phyloP scores from a whole-genome alignment of 176 grass and related monocot species.

The Pontederia paniculata region DNA sequence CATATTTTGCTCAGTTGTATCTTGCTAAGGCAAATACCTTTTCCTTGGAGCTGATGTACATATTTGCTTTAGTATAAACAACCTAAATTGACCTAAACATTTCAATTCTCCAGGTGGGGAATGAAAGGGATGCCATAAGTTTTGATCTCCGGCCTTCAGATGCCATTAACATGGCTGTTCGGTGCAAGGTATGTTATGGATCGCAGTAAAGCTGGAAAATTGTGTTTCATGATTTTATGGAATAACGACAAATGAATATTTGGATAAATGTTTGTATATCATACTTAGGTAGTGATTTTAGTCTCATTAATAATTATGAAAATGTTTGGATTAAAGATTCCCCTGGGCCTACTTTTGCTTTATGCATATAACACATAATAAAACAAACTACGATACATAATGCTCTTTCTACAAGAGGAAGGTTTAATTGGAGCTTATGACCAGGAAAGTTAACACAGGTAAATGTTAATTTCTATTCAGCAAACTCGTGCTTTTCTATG shows the following conservation, averaged over 20 bases:
- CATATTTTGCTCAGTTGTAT: constrained; percentile 78
- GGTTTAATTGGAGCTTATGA: no score
- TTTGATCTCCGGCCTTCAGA: constrained; percentile 91
- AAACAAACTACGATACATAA: no score
- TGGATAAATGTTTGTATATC: neutral
- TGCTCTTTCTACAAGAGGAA: no score
- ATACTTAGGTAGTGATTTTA: neutral
- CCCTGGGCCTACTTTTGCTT: no score
- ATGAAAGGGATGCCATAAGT: constrained; percentile 51
- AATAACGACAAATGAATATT: neutral
- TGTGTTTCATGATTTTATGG: neutral
- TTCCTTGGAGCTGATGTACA: neutral
- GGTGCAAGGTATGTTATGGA: constrained; percentile 58
- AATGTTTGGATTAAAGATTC: no score
- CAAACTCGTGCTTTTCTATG: no score
- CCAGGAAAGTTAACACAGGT: no score
- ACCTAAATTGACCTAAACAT: neutral
- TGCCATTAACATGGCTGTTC: constrained; percentile 91
- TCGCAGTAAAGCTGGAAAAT: neutral
- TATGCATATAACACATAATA: no score
- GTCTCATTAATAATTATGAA: no score
- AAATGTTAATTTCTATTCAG: no score
- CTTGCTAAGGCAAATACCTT: constrained; percentile 54
- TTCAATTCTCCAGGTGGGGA: constrained; percentile 35
- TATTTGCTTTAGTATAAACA: neutral